These are phyloP conservation scores for Aspergillus cristatus DNA, from an alignment of 495 filamentous ascomycete species.

Conservation along the genomic window DNA sequence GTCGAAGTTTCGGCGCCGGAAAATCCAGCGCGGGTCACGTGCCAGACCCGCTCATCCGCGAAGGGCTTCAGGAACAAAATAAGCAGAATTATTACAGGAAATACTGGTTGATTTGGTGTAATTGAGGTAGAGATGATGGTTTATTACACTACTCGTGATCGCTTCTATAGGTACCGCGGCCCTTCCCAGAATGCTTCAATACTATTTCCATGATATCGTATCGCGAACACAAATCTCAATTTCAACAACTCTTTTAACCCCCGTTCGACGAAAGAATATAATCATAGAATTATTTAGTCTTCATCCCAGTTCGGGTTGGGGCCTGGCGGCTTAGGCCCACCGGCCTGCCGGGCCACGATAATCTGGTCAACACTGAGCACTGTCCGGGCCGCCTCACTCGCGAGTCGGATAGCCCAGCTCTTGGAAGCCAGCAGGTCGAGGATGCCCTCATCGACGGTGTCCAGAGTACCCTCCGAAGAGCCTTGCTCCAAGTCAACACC, in stretches of 20 bases:
- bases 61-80: too few relatives aligned
- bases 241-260: slow-evolving; percentile 3
- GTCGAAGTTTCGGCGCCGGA: slow-evolving; percentile 21
- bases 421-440: slow-evolving; percentile 86
- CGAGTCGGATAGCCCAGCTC: slow-evolving; percentile 92
- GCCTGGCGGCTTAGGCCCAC: slow-evolving; percentile 91
- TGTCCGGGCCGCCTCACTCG: slow-evolving; percentile 88
- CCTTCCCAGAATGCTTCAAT: neutral
- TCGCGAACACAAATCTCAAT: slow-evolving; percentile 8
- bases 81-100: too few relatives aligned
- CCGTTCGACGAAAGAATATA: neutral
- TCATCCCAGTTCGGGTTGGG: slow-evolving; percentile 98
- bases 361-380: slow-evolving; percentile 98
- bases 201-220: slow-evolving; percentile 2
- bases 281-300: slow-evolving; percentile 52
- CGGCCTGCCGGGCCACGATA: slow-evolving; percentile 94
- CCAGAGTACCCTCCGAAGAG: slow-evolving; percentile 68
- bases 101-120: too few relatives aligned
- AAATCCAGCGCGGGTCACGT: slow-evolving; percentile 33
- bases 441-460: slow-evolving; percentile 84
- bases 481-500: slow-evolving; percentile 92
- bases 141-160: slow-evolving; percentile 2
- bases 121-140: neutral
- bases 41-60: slow-evolving; percentile 1
- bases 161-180: slow-evolving; percentile 2